Percentiles rank a stretch among this genome's conserved stretches.
phyloP scores from a whole-genome alignment of 495 filamentous ascomycete genomes.

The Glutinoglossum americanum region DNA sequence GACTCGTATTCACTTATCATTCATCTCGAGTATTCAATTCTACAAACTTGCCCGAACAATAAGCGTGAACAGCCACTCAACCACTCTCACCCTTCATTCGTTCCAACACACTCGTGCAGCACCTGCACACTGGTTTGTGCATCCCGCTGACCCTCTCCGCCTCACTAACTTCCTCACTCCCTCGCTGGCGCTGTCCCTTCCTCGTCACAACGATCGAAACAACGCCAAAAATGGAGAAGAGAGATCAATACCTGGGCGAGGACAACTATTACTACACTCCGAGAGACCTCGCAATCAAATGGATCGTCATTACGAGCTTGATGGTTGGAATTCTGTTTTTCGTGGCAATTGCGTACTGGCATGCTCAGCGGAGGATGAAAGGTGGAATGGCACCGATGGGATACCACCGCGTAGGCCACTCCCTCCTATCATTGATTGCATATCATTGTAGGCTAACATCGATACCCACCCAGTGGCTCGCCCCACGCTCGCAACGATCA shows the following conservation, averaged over 20 bases:
- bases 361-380: slow-evolving; percentile 41
- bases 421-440: background rate
- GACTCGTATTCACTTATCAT: background rate
- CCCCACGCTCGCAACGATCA: slow-evolving; percentile 30
- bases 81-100: background rate
- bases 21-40: background rate
- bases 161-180: background rate
- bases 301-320: slow-evolving; percentile 35
- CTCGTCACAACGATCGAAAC: no score
- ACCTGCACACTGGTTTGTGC: background rate
- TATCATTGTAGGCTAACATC: background rate
- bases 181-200: no score
- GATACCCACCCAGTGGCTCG: slow-evolving; percentile 31
- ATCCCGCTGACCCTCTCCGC: background rate
- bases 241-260: background rate
- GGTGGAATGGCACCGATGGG: slow-evolving; percentile 35
- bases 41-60: background rate
- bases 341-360: slow-evolving; percentile 35
- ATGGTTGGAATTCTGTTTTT: slow-evolving; percentile 29
- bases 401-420: slow-evolving; percentile 41
- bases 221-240: background rate
- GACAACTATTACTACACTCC: slow-evolving; percentile 10
- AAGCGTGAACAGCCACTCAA: background rate
- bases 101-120: background rate
- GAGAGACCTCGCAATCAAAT: slow-evolving; percentile 43